Percentiles rank a stretch among this genome's conserved stretches.
Evolutionary conservation across 352 stramenopile species (phyloP).

Genomic region (Phytopythium chamaehyphon): DNA sequence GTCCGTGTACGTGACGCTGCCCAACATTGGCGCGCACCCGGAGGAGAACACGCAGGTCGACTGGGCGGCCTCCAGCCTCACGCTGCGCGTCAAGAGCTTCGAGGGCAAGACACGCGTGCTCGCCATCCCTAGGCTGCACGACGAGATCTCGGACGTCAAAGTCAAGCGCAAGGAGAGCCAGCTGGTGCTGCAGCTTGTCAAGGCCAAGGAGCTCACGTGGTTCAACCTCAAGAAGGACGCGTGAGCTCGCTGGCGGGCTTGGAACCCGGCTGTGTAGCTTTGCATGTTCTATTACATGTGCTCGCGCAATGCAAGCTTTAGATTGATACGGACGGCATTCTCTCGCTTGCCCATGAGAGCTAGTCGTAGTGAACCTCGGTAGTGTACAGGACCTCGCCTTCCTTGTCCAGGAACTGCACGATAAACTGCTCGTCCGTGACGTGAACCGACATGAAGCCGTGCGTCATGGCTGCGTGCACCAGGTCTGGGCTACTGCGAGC

Average conservation of each 20-base stretch:
- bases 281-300: background rate
- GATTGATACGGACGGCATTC: background rate
- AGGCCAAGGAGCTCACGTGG: slow-evolving; percentile 78
- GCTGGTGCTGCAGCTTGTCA: slow-evolving; percentile 72
- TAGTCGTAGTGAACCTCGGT: slow-evolving; percentile 60
- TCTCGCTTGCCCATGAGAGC: no score
- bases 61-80: slow-evolving; percentile 54
- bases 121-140: slow-evolving; percentile 62
- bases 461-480: slow-evolving; percentile 76
- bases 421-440: slow-evolving; percentile 66
- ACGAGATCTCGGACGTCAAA: slow-evolving; percentile 76
- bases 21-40: slow-evolving; percentile 49
- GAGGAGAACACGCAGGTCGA: slow-evolving; percentile 67
- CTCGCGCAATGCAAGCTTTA: background rate
- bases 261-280: background rate
- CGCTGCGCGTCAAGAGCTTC: slow-evolving; percentile 57
- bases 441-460: slow-evolving; percentile 81
- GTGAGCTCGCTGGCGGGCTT: slow-evolving; percentile 9
- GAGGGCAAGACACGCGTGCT: slow-evolving; percentile 73
- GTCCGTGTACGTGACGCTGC: slow-evolving; percentile 71
- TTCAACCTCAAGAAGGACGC: slow-evolving; percentile 82
- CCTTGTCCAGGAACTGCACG: slow-evolving; percentile 70
- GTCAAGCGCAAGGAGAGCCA: slow-evolving; percentile 80
- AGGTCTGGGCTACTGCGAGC: slow-evolving; percentile 64
- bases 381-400: slow-evolving; percentile 73